Evolutionary conservation across 2,329 filamentous ascomycete species (phyloP), one percentile per base, ranked within the genome.

Genomic region (Diaporthe sp.): DNA sequence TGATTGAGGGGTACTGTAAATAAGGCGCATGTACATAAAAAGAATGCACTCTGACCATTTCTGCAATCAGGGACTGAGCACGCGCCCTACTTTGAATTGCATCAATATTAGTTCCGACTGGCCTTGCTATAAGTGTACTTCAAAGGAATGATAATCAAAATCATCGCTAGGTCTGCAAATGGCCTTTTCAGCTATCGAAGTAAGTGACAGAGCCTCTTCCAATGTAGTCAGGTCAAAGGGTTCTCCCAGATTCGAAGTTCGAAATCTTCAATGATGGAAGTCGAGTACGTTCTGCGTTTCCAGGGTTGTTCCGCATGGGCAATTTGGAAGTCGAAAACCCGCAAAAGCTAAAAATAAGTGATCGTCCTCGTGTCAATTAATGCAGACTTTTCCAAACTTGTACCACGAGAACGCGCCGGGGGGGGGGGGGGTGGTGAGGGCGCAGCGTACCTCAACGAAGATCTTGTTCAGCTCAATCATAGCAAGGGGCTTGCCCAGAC

Each of bases 381-480:
- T 49, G 49, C n/a, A 44, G 2, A 15, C 12, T 12, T n/a, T 31
- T 37, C 3, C 4, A 49, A 25, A 37, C 19, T 22, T 17, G 13
- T 3, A n/a, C 7, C 4, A 3, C 15, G 4, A 31, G 28, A 31
- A 28, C 28, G 4, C 28, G 2, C 28, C 28, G 28, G 4, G 28
- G 3, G 28, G 15, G 2, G 17, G 25, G 2, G 17, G 34, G 19
- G 15, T 4, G 42, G 13, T 4, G 42, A 6, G 19, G 17, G 7
- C 9, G 12, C 2, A 3, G 51, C 73, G 19, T n/a, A 76, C 74
- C 74, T 76, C 74, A 13, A 85, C 82, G 71, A 85, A 78, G 8
- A 83, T 78, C 78, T 87, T 87, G 75, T 84, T 82, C 72, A 86
- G 65, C 79, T 86, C 85, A 75, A 87, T 82, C 75, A 81, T 76